These are phyloP conservation scores for Alternaria ethzedia DNA, from an alignment of 2,329 filamentous ascomycete species.

Conservation along the genomic window DNA sequence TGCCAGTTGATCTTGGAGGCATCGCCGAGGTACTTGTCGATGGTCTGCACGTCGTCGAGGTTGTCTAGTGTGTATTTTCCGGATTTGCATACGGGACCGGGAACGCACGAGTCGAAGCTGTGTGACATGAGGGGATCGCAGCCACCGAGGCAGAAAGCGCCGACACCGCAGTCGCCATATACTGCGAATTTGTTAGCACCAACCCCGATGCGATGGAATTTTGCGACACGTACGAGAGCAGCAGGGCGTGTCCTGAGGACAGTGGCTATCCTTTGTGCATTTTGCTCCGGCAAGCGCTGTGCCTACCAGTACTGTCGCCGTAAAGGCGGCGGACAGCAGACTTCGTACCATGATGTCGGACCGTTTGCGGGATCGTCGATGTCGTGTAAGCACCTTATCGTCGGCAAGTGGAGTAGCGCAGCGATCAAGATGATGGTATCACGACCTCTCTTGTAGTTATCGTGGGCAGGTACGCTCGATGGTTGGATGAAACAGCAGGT, in stretches of 20 bases:
- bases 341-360: constrained; percentile 38
- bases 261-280: constrained; percentile 61
- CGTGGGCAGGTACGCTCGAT: constrained; percentile 9
- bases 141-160: constrained; percentile 93
- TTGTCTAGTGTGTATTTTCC: constrained; percentile 75
- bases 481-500: not conserved
- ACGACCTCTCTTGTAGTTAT: constrained; percentile 6
- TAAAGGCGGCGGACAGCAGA: constrained; percentile 36
- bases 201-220: not conserved
- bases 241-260: constrained; percentile 65
- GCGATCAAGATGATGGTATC: constrained; percentile 18
- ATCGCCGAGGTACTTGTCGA: constrained; percentile 87
- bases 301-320: constrained; percentile 33
- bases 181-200: constrained; percentile 60
- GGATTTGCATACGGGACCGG: constrained; percentile 80
- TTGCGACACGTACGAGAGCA: constrained; percentile 45
- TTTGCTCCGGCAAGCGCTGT: constrained; percentile 40
- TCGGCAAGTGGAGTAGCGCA: constrained; percentile 30
- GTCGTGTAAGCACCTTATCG: constrained; percentile 34
- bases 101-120: constrained; percentile 82
- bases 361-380: constrained; percentile 23
- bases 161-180: constrained; percentile 90
- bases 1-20: constrained; percentile 84
- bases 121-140: constrained; percentile 89
- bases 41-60: constrained; percentile 72